phyloP scores from a whole-genome alignment of 306 rosid species.

The Dalbergia cochinchinensis region DNA sequence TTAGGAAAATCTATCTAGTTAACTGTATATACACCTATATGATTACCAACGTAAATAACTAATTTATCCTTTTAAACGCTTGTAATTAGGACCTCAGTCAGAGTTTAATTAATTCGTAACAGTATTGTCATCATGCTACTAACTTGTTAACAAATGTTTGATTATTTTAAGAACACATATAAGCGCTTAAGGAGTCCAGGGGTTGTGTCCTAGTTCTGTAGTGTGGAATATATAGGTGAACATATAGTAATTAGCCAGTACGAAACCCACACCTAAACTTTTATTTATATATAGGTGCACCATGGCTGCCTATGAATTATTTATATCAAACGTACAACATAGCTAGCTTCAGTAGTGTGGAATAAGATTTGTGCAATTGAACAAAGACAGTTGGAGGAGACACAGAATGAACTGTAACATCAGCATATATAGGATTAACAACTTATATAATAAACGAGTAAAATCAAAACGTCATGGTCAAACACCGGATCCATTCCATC shows the following conservation, averaged over 20 bases:
- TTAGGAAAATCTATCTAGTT: too few relatives aligned
- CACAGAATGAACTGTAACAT: conserved; percentile 46
- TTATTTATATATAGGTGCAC: too few relatives aligned
- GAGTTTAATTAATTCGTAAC: conserved; percentile 38
- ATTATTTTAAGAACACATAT: background rate
- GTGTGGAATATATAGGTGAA: too few relatives aligned
- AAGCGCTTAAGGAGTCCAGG: too few relatives aligned
- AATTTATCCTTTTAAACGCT: background rate
- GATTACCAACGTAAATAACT: too few relatives aligned
- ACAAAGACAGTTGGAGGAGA: conserved; percentile 40
- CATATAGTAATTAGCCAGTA: too few relatives aligned
- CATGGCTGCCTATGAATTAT: background rate
- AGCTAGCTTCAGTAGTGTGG: conserved; percentile 18
- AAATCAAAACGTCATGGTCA: conserved; percentile 35
- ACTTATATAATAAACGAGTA: conserved; percentile 1
- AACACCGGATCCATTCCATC: conserved; percentile 19
- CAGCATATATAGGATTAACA: background rate
- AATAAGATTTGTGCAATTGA: conserved; percentile 33
- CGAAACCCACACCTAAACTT: too few relatives aligned
- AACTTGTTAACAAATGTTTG: conserved; percentile 21
- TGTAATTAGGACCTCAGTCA: background rate
- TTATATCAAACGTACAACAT: conserved; percentile 18
- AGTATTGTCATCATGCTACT: conserved; percentile 46
- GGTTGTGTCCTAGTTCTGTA: too few relatives aligned
- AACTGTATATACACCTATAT: too few relatives aligned